Conservation (phyloP, 345 rosid genomes). For the Populus davidiana region DNA sequence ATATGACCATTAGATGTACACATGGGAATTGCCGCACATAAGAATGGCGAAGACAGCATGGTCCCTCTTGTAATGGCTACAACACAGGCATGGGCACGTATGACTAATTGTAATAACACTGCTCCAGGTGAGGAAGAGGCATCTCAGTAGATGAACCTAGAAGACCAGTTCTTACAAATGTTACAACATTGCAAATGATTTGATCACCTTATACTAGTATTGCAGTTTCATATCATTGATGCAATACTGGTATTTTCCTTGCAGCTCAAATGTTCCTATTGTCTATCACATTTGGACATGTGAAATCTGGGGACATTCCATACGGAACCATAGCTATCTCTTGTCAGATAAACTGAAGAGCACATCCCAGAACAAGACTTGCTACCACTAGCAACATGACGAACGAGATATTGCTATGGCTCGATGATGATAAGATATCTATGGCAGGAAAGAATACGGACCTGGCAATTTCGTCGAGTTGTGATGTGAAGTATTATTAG, state of each 20-base stretch:
- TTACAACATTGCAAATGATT: not conserved
- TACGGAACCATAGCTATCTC: not conserved
- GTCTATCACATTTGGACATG: not conserved
- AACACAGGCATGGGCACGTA: slow-evolving; percentile 3
- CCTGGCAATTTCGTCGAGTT: not conserved
- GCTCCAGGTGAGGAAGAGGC: not conserved
- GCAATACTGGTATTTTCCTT: not conserved
- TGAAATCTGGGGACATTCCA: not conserved
- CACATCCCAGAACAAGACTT: not conserved
- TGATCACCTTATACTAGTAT: not conserved
- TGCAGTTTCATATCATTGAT: not conserved
- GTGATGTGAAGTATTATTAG: not conserved
- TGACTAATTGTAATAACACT: not conserved
- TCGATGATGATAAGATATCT: not conserved
- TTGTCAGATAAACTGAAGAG: not conserved
- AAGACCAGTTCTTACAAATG: not conserved
- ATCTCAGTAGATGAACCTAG: not conserved
- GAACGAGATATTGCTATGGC: not conserved
- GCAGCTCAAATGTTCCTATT: not conserved
- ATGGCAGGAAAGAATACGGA: not conserved
- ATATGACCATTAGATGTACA: not conserved
- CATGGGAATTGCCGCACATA: not conserved
- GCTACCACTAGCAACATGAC: not conserved
- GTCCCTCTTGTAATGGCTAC: slow-evolving; percentile 6
- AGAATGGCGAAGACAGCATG: not conserved